Percentiles rank a stretch among this genome's conserved stretches.
Evolutionary conservation across 1,139 yeast species (phyloP).

Genomic region (Zygoascus hellenicus): DNA sequence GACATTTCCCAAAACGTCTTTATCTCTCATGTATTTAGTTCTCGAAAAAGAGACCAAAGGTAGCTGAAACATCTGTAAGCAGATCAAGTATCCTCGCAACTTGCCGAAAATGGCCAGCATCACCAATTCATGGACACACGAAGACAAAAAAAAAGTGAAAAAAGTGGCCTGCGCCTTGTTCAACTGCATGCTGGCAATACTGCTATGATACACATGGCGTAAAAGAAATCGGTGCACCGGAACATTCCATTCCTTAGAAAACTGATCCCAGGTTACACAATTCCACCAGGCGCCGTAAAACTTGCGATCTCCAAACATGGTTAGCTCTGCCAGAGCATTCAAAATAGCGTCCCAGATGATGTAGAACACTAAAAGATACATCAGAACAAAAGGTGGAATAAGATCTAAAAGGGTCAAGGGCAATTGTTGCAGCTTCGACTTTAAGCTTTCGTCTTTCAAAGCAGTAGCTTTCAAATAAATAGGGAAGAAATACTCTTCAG

Average conservation of each 20-base stretch:
- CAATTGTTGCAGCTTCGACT: constrained; percentile 46
- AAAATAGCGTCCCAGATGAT: constrained; percentile 92
- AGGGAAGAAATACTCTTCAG: constrained; percentile 77
- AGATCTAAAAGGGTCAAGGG: constrained; percentile 64
- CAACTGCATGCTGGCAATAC: constrained; percentile 69
- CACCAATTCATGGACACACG: constrained; percentile 82
- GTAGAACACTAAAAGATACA: constrained; percentile 75
- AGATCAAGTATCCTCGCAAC: constrained; percentile 70
- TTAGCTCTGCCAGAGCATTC: constrained; percentile 82
- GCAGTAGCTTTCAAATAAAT: constrained; percentile 55
- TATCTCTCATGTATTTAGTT: constrained; percentile 42
- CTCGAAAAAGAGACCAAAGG: constrained; percentile 38
- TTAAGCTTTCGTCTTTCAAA: constrained; percentile 44
- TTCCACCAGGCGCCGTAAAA: constrained; percentile 99
- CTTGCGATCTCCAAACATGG: constrained; percentile 80
- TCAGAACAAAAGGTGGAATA: constrained; percentile 69
- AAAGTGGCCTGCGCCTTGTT: constrained; percentile 65
- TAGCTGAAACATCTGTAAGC: constrained; percentile 74
- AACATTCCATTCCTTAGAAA: constrained; percentile 88
- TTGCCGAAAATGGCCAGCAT: constrained; percentile 84
- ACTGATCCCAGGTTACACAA: constrained; percentile 88
- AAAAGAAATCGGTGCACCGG: constrained; percentile 90
- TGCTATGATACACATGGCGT: constrained; percentile 90
- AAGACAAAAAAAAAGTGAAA: constrained; percentile 74
- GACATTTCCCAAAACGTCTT: constrained; percentile 64